Conservation (phyloP, 1,139 yeast species). For the Meyerozyma athensensis region DNA sequence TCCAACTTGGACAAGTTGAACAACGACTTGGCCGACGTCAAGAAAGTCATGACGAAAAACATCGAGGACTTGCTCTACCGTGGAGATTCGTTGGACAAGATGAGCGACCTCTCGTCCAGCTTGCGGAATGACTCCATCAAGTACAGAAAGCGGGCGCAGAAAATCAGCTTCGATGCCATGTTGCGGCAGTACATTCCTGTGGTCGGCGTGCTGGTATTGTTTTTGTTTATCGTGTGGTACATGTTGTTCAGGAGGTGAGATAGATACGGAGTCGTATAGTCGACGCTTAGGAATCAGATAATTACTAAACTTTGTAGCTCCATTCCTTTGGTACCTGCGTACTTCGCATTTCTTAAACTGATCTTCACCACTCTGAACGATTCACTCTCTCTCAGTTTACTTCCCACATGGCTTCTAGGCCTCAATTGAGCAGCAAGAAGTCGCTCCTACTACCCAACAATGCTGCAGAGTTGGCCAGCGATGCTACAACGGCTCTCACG, state of each 20-base stretch:
- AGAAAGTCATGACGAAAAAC: slow-evolving; percentile 91
- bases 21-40: slow-evolving; percentile 87
- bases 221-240: slow-evolving; percentile 83
- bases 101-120: slow-evolving; percentile 83
- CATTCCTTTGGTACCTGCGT: too few relatives aligned
- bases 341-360: too few relatives aligned
- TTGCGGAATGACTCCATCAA: slow-evolving; percentile 81
- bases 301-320: too few relatives aligned
- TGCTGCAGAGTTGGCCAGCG: not conserved
- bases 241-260: slow-evolving; percentile 48
- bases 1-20: slow-evolving; percentile 81
- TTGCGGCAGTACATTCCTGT: slow-evolving; percentile 87
- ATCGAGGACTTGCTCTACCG: slow-evolving; percentile 91
- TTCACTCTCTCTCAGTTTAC: not conserved
- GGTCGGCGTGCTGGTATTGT: slow-evolving; percentile 63
- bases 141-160: slow-evolving; percentile 84
- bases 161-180: slow-evolving; percentile 85
- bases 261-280: too few relatives aligned
- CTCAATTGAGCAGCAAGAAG: slow-evolving; percentile 1
- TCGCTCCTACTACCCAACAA: not conserved
- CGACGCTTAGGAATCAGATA: too few relatives aligned
- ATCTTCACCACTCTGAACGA: too few relatives aligned
- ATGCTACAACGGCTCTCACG: not conserved
- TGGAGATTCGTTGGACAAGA: slow-evolving; percentile 89
- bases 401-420: not conserved